Evolutionary conservation across 441 rosid species (phyloP).

Genomic region (Corymbia citriodora): DNA sequence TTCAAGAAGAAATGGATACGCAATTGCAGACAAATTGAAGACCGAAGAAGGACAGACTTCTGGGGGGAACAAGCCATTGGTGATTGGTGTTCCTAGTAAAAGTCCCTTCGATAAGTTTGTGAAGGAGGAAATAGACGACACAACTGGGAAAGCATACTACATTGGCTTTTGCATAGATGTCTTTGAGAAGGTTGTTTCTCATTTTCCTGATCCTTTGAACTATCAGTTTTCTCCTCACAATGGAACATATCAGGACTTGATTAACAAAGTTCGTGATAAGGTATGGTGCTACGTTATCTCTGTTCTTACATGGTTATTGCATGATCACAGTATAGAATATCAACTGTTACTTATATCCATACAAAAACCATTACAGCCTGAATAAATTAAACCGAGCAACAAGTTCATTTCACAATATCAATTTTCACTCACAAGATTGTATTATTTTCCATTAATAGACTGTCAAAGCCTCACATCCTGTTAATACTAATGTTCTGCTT

Average conservation of each 20-base stretch:
- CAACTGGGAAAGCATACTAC: not conserved
- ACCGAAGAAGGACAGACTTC: not conserved
- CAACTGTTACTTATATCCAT: not conserved
- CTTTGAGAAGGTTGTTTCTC: slow-evolving; percentile 18
- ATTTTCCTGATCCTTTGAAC: slow-evolving; percentile 11
- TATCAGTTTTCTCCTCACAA: slow-evolving; percentile 13
- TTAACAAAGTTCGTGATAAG: slow-evolving; percentile 15
- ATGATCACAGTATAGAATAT: not conserved
- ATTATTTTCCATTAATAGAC: not conserved
- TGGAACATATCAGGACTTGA: slow-evolving; percentile 29
- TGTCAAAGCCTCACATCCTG: not conserved
- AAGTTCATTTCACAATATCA: not conserved
- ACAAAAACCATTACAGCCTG: not conserved
- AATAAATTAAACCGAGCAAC: not conserved
- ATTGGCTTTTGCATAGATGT: slow-evolving; percentile 26
- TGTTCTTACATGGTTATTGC: not conserved
- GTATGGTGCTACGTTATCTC: not conserved
- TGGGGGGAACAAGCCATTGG: not conserved
- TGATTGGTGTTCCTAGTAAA: not conserved
- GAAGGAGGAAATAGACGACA: not conserved
- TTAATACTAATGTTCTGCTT: not conserved
- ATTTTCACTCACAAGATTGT: not conserved
- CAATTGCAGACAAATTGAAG: not conserved
- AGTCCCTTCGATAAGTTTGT: not conserved
- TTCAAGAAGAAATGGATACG: not conserved